Base-by-base conservation (phyloP, 176 grass and related monocot genomes). In the Coix lacrymajobi region DNA sequence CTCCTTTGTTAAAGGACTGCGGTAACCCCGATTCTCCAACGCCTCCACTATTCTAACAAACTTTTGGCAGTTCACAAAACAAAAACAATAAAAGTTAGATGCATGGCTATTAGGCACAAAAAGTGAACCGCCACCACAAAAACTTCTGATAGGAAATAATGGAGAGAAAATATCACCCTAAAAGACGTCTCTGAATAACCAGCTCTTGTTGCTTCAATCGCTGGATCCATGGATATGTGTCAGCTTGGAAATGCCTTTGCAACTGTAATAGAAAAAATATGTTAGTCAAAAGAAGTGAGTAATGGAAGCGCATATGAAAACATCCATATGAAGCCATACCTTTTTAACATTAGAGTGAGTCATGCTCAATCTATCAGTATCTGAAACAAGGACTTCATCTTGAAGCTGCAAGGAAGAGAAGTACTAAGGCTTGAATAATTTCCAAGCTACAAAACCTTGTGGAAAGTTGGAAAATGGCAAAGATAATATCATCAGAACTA, bases 381-480 rank as follows among this genome's bases (percentile, higher is more conserved):
- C 96, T 54, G 93, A 99, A 83, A 75, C 80, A 87, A 99, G 83
- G 73, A 99, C 96, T 93, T 96, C 96, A 87, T 96, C 93, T 90
- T 99, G 96, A 71, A 99, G 91, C 96, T 97, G 88, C 34, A 86
- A 37, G 11, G 73, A 45, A 81, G 76, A 43, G 33, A 70, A 45
- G 14, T 65, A 57, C 10, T 41, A 38, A 78, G 37, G 15, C 25
- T 28, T 36, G 8, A 19, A 12, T 41, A 71, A n/a, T 49, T 71
- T 48, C 33, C 37, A 46, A 79, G 31, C 30, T 22, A 26, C 4
- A n/a, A 60, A 44, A 36, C 11, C 11, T 70, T 26, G 63, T 63
- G 74, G 15, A 29, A 44, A 26, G 51, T 71, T 40, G 34, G 9
- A 31, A 33, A 13, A n/a, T 43, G 49, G n/a, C 8, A 41, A 29